phyloP scores from a whole-genome alignment of 306 rosid genomes.

The Pyrus communis region DNA sequence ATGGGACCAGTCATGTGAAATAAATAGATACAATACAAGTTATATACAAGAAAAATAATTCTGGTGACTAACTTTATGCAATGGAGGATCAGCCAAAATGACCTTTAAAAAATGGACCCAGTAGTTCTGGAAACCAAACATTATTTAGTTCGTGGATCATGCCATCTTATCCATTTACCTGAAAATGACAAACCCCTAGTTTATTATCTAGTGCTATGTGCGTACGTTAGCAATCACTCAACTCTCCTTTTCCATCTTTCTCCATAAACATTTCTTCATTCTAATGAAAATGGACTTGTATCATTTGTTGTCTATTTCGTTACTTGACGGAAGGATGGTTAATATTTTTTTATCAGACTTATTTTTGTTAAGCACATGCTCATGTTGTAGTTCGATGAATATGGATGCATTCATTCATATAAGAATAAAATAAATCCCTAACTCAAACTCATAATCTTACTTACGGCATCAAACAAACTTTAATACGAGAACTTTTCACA shows the following conservation, averaged over 20 bases:
- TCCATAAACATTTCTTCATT: not conserved
- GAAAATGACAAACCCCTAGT: not conserved
- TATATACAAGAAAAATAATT: not conserved
- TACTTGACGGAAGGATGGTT: not conserved
- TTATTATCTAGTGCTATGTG: conserved; percentile 1
- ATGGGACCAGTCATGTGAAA: conserved; percentile 1
- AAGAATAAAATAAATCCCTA: not conserved
- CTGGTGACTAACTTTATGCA: conserved; percentile 21
- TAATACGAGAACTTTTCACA: not conserved
- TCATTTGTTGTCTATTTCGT: not conserved
- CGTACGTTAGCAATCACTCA: conserved; percentile 7
- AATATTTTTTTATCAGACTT: not conserved
- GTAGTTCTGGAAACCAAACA: conserved; percentile 10
- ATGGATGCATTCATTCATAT: not conserved
- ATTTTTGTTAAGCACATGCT: not conserved
- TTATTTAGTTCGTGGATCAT: conserved; percentile 4
- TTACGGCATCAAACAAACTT: not conserved
- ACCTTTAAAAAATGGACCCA: conserved; percentile 12
- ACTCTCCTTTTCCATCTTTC: not conserved
- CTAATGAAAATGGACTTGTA: not conserved
- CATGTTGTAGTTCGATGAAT: not conserved
- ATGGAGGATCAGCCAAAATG: conserved; percentile 5
- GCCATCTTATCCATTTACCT: conserved; percentile 18
- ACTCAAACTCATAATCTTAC: not conserved
- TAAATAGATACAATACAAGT: not conserved